A percentile compares a stretch with the other conserved stretches of the same genome.
These are phyloP conservation scores for Meira nashicola DNA, from an alignment of 1,284 basidiomycete genomes.

Conservation along the genomic window DNA sequence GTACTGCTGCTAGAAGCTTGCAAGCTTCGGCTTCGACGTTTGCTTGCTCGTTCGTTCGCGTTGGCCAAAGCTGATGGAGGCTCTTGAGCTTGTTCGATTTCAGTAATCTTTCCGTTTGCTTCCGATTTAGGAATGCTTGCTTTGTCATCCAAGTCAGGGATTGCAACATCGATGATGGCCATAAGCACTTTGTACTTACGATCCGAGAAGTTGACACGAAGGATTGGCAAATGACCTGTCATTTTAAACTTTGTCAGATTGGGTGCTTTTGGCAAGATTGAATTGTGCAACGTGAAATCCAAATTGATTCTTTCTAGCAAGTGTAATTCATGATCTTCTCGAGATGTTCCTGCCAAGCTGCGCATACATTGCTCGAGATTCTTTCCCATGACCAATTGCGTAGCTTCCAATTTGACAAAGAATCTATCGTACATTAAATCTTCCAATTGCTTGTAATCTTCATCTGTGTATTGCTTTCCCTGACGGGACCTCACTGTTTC, in stretches of 20 bases:
- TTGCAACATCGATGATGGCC: conserved; percentile 83
- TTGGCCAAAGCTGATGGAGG: background rate
- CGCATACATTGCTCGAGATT: conserved; percentile 73
- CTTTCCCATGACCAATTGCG: conserved; percentile 86
- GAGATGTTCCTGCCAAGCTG: conserved; percentile 62
- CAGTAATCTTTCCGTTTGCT: background rate
- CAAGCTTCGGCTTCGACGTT: background rate
- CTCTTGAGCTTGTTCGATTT: background rate
- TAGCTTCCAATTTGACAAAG: conserved; percentile 75
- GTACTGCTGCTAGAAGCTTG: background rate
- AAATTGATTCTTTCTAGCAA: conserved; percentile 86
- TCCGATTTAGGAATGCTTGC: background rate
- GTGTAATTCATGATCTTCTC: conserved; percentile 59
- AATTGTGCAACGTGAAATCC: conserved; percentile 83
- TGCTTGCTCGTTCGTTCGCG: background rate
- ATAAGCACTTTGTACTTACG: conserved; percentile 91
- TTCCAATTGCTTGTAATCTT: conserved; percentile 82
- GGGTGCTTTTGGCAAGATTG: conserved; percentile 80
- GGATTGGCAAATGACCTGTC: conserved; percentile 78
- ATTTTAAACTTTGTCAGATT: conserved; percentile 87
- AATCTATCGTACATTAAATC: conserved; percentile 95
- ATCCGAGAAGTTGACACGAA: conserved; percentile 92
- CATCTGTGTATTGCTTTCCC: conserved; percentile 77
- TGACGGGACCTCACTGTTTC: conserved; percentile 79
- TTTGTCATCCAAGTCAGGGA: conserved; percentile 75